Base-by-base conservation (phyloP, 2,329 filamentous ascomycete genomes). In the Diplodia mutila region DNA sequence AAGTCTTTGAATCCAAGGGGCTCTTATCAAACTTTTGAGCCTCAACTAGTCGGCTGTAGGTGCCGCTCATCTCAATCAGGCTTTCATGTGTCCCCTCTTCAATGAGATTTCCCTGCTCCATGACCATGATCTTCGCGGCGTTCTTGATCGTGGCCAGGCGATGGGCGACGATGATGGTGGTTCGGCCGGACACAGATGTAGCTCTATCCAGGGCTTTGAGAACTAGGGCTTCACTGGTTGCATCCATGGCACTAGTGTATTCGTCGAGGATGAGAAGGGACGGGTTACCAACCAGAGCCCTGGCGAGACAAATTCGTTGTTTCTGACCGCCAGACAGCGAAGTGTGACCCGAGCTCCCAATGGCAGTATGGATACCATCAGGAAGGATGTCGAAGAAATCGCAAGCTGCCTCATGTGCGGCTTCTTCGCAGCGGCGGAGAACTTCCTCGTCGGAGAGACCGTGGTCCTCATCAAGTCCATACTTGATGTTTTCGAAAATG, bases 391-490 rank as follows among this genome's bases (percentile, higher is more conserved):
- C 72, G 16, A 79, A 69, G 66, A 79, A 79, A 29, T 91, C 87
- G 77, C 89, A 91, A 0, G 90, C 90, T 65, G 87, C 85, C 70
- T 89, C 83, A 54, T 88, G 55, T 91, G 89, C 9, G 81, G 85
- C 53, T 87, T 80, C 0, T 83, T 85, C 1, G 85, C 85, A 39
- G 85, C 83, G 49, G 84, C 80, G 14, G 82, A 84, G 1, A 87
- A 88, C 1, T 82, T 80, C 2, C 85, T 83, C 48, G 80, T 82
- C 3, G 83, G 75, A 2, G 75, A 75, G 25, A 83, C 75, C 68
- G 84, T 85, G 75, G 82, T 84, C 21, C 42, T 79, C 77, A 52
- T 75, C 77, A 11, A 77, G 63, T 16, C 77, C 77, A 61, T 77
- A 73, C 57, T 69, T 75, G 39, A 79, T 78, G 51, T 79, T 79